A percentile compares a stretch with the other conserved stretches of the same genome.
phyloP scores from a whole-genome alignment of 75 land plant genomes.

The Selaginella moellendorffii region DNA sequence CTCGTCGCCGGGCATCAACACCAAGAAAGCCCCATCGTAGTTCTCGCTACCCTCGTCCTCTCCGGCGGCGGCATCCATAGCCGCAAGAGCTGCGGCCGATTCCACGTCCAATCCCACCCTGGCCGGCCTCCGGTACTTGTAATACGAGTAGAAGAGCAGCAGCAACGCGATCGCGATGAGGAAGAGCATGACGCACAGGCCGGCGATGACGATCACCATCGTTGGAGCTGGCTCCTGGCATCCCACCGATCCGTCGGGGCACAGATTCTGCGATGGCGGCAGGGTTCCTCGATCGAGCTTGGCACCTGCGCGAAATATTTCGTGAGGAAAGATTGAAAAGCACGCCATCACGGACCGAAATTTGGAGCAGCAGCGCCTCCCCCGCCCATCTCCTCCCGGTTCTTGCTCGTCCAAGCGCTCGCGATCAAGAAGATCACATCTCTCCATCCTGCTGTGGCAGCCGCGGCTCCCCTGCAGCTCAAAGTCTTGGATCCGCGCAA shows the following conservation, averaged over 20 bases:
- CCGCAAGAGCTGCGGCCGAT: neutral
- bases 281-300: too few relatives aligned
- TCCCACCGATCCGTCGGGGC: neutral
- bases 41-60: neutral
- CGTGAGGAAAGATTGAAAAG: too few relatives aligned
- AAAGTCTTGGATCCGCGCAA: too few relatives aligned
- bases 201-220: neutral
- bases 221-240: neutral
- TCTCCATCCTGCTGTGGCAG: too few relatives aligned
- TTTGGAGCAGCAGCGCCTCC: too few relatives aligned
- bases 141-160: neutral
- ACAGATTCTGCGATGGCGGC: neutral
- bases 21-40: neutral
- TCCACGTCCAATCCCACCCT: neutral
- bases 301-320: too few relatives aligned
- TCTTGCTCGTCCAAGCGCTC: too few relatives aligned
- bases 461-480: too few relatives aligned
- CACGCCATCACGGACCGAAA: too few relatives aligned
- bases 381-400: too few relatives aligned
- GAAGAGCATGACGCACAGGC: neutral
- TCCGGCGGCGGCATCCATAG: too few relatives aligned
- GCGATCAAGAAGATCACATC: too few relatives aligned
- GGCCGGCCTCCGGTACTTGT: neutral
- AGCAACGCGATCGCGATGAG: neutral
- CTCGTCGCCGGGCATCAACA: neutral